Conservation (phyloP, 169 alveolate species). For the Besnoitia besnoiti region DNA sequence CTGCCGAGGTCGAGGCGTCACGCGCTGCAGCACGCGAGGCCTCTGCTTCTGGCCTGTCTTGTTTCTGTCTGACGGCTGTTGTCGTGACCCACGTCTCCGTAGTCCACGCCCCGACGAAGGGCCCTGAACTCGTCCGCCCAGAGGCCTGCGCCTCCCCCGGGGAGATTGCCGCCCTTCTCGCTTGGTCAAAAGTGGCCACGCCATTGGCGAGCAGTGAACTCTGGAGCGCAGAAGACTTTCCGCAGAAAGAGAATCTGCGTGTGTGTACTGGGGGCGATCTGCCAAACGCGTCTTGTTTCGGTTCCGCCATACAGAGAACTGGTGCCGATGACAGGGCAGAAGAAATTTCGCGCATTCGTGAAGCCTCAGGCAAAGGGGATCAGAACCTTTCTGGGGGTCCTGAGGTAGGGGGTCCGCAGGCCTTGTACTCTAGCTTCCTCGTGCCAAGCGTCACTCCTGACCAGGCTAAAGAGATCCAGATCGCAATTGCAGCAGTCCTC, state of each 20-base stretch:
- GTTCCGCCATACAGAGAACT: too few species aligned
- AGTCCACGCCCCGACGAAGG: neutral
- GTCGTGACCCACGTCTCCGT: constrained; percentile 26
- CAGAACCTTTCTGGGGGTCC: too few species aligned
- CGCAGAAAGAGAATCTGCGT: too few species aligned
- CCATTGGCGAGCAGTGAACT: neutral
- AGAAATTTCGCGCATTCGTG: neutral
- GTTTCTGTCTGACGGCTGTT: neutral
- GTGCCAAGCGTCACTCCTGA: neutral
- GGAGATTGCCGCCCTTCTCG: neutral
- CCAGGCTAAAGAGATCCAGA: neutral
- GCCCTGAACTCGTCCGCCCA: neutral
- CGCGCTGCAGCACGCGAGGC: too few species aligned
- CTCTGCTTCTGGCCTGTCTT: too few species aligned
- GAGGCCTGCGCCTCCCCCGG: neutral
- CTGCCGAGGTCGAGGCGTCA: too few species aligned
- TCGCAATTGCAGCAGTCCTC: neutral
- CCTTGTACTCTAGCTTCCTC: too few species aligned
- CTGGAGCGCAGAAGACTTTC: too few species aligned
- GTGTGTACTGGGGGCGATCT: too few species aligned
- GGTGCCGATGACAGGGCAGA: neutral
- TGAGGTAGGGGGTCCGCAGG: too few species aligned
- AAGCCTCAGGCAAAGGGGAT: too few species aligned
- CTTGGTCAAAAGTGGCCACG: neutral
- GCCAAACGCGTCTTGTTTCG: too few species aligned